Evolutionary conservation across 2,329 filamentous ascomycete species (phyloP).

Genomic region (Ramularia collo-cygni): DNA sequence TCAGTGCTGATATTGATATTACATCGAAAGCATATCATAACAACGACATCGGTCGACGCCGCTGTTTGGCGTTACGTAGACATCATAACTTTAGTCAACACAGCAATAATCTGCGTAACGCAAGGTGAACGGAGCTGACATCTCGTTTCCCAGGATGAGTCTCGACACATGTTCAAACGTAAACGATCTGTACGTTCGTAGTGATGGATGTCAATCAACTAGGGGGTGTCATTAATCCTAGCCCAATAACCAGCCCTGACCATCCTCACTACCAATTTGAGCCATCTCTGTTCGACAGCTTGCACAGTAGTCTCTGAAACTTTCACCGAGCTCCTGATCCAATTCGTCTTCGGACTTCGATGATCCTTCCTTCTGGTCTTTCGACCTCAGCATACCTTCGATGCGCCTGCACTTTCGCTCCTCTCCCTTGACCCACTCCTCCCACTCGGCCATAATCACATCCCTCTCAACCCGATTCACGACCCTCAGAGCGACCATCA

Average conservation of each 20-base stretch:
- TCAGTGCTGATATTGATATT: too few relatives aligned
- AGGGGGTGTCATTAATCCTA: too few relatives aligned
- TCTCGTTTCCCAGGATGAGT: too few relatives aligned
- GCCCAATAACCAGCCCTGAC: conserved; percentile 1
- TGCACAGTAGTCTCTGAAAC: conserved; percentile 55
- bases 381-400: conserved; percentile 39
- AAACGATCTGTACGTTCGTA: too few relatives aligned
- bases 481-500: conserved; percentile 82
- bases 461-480: conserved; percentile 86
- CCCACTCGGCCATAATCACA: conserved; percentile 81
- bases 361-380: neutral
- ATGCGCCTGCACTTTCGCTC: conserved; percentile 64
- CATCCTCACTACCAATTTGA: conserved; percentile 7
- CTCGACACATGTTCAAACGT: too few relatives aligned
- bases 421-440: conserved; percentile 83
- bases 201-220: too few relatives aligned
- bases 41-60: too few relatives aligned
- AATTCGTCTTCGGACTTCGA: neutral
- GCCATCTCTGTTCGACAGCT: conserved; percentile 47
- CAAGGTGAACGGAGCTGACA: too few relatives aligned
- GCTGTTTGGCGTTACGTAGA: too few relatives aligned
- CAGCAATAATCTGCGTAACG: too few relatives aligned
- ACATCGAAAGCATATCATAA: too few relatives aligned
- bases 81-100: too few relatives aligned
- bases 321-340: conserved; percentile 40